Evolutionary conservation across 2,329 filamentous ascomycete species (phyloP).

Genomic region (Purpureocillium lavendulum): DNA sequence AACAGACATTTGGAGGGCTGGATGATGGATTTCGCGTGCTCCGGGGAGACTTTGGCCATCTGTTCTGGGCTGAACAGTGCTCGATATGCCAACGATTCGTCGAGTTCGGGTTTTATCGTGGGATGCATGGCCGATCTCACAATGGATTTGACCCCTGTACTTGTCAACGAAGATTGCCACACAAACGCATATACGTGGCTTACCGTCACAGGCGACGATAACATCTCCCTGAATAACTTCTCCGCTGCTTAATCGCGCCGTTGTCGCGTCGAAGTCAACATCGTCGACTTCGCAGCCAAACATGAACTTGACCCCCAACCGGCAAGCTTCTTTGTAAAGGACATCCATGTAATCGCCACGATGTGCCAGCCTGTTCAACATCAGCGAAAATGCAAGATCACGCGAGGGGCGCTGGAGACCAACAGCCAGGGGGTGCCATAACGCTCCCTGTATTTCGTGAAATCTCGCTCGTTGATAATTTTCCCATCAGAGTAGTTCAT

Average conservation of each 20-base stretch:
- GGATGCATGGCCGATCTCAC: conserved; percentile 7
- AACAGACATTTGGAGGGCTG: conserved; percentile 1
- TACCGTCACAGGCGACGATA: conserved; percentile 9
- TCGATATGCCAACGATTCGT: conserved; percentile 8
- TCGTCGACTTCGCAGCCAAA: conserved; percentile 5
- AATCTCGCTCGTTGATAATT: conserved; percentile 5
- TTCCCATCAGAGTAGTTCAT: conserved; percentile 3
- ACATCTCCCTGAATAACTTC: conserved; percentile 6
- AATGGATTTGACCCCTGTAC: conserved; percentile 5
- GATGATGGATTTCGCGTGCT: not conserved
- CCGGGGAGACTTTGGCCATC: conserved; percentile 1
- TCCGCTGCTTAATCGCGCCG: conserved; percentile 3
- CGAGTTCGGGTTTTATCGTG: not conserved
- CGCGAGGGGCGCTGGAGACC: too few species aligned
- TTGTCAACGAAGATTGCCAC: not conserved
- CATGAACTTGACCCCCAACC: conserved; percentile 4
- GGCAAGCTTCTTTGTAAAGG: conserved; percentile 6
- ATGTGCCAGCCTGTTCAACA: conserved; percentile 7
- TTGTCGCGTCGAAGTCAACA: conserved; percentile 5
- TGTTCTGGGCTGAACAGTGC: conserved; percentile 3
- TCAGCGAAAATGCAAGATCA: too few species aligned
- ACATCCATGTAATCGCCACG: conserved; percentile 8
- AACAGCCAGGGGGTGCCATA: conserved; percentile 12
- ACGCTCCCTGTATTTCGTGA: conserved; percentile 5
- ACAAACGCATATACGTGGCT: not conserved